Evolutionary conservation across 2,329 filamentous ascomycete species (phyloP), one percentile per base, ranked within the genome.

Genomic region (Aspergillus sp.): DNA sequence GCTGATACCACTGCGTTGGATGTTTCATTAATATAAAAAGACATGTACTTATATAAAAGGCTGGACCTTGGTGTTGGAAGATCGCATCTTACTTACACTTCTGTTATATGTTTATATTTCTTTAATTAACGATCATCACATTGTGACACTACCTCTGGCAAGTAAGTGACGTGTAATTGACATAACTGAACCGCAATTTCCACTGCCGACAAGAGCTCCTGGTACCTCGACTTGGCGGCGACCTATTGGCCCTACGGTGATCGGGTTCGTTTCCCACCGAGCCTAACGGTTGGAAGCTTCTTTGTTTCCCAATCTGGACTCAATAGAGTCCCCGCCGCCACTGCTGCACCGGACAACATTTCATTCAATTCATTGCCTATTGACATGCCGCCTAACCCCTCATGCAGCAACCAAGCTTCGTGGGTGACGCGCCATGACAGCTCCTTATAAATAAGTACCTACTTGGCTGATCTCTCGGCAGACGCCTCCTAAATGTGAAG

Each of bases 1-100:
- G 41, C 57, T 64, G 64, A 67, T 67, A 67, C 64, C 65, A 62
- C 59, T 59, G 49, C 12, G 54, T 55, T 53, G 48, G 22, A 22
- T 49, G 44, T 62, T 46, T 40, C 52, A 46, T 47, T 51, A 30
- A 51, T 39, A 46, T 45, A 54, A 54, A 42, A 54, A 57, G 48
- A 37, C 40, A 42, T 58, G 56, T 58, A 58, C 13, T 54, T 58
- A 54, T 58, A 58, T 48, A 22, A 53, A 30, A 58, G 56, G 56
- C 56, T 58, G 56, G 51, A 49, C 56, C 56, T 46, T 46, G 27
- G 48, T 50, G 48, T 41, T 40, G 33, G 47, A 24, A 37, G 34
- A 34, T 15, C 7, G 15, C 17, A 48, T 34, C 30, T 48, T 34
- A 33, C 24, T 27, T 47, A 33, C 24, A n/a, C 22, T 9, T 34